Evolutionary conservation across 2,329 filamentous ascomycete species (phyloP), one percentile per base, ranked within the genome.

Genomic region (Pseudogymnoascus verrucosus): DNA sequence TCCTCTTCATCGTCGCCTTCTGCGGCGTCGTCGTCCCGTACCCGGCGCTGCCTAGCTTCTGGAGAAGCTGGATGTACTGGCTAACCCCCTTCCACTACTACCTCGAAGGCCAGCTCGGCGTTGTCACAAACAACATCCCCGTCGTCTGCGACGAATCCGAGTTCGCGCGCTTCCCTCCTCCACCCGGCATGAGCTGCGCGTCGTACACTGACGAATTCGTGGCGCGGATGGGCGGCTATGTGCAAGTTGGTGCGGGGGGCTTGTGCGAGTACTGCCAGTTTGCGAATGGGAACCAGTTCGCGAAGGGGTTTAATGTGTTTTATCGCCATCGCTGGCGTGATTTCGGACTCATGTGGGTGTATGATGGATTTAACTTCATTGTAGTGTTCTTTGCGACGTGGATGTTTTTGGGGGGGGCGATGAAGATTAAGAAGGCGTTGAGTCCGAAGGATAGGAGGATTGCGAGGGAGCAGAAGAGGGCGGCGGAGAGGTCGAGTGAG

Each of bases 1-100:
- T 90, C 76, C 81, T 87, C 26, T 89, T 90, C 68, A 81, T 89
- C 39, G 80, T 89, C 21, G 82, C 82, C 7, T 90, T 90, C 78
- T 89, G 87, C 71, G 88, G 88, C 64, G 85, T 90, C 5, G 81
- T 89, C 8, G 86, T 90, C 0, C 86, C 87, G 0, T 84, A 84
- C 14, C 70, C 67, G 1, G 78, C 79, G 3, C 74, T 90, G 0
- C 84, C 84, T 0, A 73, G 77, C 1, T 90, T 90, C 72, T 90
- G 88, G 87, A 77, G 78, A 12, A 74, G 73, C 1, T 87, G 83
- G 84, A 86, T 89, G 81, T 89, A 89, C 72, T 84, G 81, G 76
- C 76, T 89, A 12, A 85, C 85, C 0, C 88, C 88, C 0, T 89
- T 89, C 73, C 82, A 84, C 65, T 90, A 90, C 68, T 78, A 89